A percentile compares a stretch with the other conserved stretches of the same genome.
Evolutionary conservation across 805 yeast genomes (phyloP).

Genomic region (Starmerella sp.): DNA sequence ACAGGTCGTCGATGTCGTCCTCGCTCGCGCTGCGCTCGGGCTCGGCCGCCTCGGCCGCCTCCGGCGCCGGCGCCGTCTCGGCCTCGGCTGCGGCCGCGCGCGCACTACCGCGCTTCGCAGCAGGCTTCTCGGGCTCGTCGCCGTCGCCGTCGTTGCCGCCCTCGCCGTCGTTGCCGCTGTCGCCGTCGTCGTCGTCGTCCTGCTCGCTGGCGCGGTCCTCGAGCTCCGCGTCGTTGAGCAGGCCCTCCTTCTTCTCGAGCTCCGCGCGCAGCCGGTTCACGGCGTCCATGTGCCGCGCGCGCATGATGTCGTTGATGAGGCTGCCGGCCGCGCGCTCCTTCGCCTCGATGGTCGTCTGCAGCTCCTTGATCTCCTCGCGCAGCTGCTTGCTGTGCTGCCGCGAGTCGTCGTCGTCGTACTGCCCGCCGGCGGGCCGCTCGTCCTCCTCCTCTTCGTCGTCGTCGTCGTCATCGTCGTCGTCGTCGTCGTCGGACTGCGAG

Average conservation of each 20-base stretch:
- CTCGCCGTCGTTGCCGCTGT: background rate
- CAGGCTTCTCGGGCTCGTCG: background rate
- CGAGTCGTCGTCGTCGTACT: conserved; percentile 42
- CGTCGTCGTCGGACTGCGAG: conserved; percentile 32
- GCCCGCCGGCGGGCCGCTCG: conserved; percentile 41
- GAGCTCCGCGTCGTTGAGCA: conserved; percentile 35
- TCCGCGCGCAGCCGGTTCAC: conserved; percentile 69
- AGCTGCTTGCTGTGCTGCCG: conserved; percentile 60
- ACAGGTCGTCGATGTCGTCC: conserved; percentile 3
- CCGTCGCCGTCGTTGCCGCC: background rate
- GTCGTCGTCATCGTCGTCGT: conserved; percentile 42
- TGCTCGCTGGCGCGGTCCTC: conserved; percentile 22
- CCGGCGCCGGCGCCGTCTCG: background rate
- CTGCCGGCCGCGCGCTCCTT: conserved; percentile 65
- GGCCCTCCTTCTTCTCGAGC: conserved; percentile 65
- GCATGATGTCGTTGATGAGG: conserved; percentile 68
- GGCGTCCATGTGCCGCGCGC: conserved; percentile 73
- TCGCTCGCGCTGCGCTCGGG: background rate
- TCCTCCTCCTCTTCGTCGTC: conserved; percentile 48
- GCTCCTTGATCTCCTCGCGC: conserved; percentile 74
- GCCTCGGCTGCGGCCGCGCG: background rate
- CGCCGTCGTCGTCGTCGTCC: conserved; percentile 21
- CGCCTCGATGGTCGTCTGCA: conserved; percentile 63
- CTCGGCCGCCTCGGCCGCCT: background rate
- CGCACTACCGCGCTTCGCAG: background rate